These are phyloP conservation scores for Penicillium maclennaniae DNA, from an alignment of 495 filamentous ascomycete species.

Conservation along the genomic window DNA sequence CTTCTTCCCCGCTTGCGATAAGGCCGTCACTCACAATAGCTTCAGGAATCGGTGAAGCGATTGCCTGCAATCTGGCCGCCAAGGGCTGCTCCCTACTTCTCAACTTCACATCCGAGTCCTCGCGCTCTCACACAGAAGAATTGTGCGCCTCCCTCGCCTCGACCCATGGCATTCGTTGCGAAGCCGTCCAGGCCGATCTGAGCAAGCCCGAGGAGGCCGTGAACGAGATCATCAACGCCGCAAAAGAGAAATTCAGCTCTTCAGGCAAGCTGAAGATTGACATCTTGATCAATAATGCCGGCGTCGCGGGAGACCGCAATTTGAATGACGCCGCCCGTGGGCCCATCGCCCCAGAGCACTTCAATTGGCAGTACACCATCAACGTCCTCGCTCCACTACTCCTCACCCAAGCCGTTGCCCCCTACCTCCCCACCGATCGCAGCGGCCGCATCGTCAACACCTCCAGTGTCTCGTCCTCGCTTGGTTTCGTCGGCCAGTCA, in stretches of 20 bases:
- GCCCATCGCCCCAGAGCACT: conserved; percentile 52
- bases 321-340: conserved; percentile 53
- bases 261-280: conserved; percentile 65
- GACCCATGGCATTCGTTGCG: conserved; percentile 39
- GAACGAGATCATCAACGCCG: conserved; percentile 29
- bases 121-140: conserved; percentile 35
- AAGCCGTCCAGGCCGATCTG: conserved; percentile 57
- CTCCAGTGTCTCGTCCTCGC: conserved; percentile 62
- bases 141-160: conserved; percentile 43
- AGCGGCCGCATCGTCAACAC: conserved; percentile 78
- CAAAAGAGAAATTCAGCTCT: conserved; percentile 49
- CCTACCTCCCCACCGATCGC: conserved; percentile 68
- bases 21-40: conserved; percentile 7
- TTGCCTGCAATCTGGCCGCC: conserved; percentile 69
- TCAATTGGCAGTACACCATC: conserved; percentile 67
- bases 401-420: conserved; percentile 64
- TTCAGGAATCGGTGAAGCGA: conserved; percentile 81
- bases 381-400: conserved; percentile 88
- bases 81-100: conserved; percentile 69
- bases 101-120: conserved; percentile 66
- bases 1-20: conserved; percentile 6
- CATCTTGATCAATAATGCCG: conserved; percentile 88
- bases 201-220: conserved; percentile 39
- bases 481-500: conserved; percentile 67
- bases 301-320: conserved; percentile 55